These are phyloP conservation scores for Torulaspora microellipsoides DNA, from an alignment of 805 yeast species.

Conservation along the genomic window DNA sequence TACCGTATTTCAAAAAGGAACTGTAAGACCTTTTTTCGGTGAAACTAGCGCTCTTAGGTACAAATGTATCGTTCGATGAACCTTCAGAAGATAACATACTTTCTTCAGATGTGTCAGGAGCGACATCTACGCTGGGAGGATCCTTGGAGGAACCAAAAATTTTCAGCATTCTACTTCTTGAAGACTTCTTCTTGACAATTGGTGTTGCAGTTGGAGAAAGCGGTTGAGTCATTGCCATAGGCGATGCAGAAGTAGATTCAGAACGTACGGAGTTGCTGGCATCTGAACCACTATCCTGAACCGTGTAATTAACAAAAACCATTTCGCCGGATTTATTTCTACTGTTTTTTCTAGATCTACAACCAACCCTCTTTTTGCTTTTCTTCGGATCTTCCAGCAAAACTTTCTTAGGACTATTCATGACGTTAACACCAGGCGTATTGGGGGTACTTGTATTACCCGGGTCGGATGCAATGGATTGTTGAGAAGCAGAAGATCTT, in stretches of 20 bases:
- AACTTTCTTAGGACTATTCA: constrained; percentile 30
- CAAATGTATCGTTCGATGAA: not conserved
- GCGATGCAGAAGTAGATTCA: not conserved
- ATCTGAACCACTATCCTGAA: constrained; percentile 25
- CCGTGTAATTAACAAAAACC: constrained; percentile 35
- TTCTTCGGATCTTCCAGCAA: constrained; percentile 23
- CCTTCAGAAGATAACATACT: not conserved
- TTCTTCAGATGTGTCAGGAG: not conserved
- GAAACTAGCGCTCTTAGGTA: not conserved
- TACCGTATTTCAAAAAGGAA: constrained; percentile 22
- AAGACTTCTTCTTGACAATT: constrained; percentile 23
- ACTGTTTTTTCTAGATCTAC: constrained; percentile 14
- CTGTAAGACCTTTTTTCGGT: constrained; percentile 22
- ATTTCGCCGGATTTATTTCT: constrained; percentile 25
- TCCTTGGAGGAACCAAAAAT: constrained; percentile 27
- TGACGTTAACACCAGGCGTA: constrained; percentile 23
- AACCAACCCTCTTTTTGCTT: constrained; percentile 14
- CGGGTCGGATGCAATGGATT: constrained; percentile 6
- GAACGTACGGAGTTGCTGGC: constrained; percentile 1
- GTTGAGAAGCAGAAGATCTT: constrained; percentile 17
- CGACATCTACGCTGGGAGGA: not conserved
- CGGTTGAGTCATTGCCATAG: constrained; percentile 6
- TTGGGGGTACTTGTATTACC: constrained; percentile 7
- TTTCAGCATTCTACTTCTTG: constrained; percentile 31
- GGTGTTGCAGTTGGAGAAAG: constrained; percentile 4